Percentiles rank a stretch among this genome's conserved stretches.
phyloP scores from a whole-genome alignment of 306 rosid species.

The Vigna mungo region DNA sequence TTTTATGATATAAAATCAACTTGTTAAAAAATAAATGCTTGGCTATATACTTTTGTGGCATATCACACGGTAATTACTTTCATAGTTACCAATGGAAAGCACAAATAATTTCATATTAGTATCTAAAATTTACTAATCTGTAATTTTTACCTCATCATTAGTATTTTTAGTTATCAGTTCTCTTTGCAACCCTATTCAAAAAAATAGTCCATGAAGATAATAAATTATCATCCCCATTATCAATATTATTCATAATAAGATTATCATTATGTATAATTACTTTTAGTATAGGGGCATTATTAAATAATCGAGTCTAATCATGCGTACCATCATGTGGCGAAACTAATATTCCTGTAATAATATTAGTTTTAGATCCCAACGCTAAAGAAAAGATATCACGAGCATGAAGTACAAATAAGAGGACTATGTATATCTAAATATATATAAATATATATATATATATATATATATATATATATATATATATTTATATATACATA shows the following conservation, averaged over 20 bases:
- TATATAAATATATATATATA: neutral
- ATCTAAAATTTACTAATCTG: neutral
- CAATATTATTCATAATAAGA: neutral
- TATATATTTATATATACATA: neutral
- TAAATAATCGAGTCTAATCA: neutral
- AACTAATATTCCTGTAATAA: neutral
- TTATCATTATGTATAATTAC: neutral
- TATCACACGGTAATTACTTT: neutral
- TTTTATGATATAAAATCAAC: neutral
- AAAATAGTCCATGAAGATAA: neutral
- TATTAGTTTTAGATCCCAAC: neutral
- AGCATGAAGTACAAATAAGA: neutral
- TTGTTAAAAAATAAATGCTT: neutral
- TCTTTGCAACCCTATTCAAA: neutral
- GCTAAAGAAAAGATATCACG: neutral
- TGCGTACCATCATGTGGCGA: neutral
- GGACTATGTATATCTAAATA: neutral
- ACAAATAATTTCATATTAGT: neutral
- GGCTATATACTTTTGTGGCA: neutral
- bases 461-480: neutral
- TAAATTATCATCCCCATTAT: neutral
- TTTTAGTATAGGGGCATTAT: neutral
- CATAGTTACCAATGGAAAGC: neutral
- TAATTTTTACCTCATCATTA: neutral
- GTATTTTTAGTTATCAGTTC: neutral